These are phyloP conservation scores for Penicillium longicatenatum DNA, from an alignment of 495 filamentous ascomycete genomes.

Conservation along the genomic window DNA sequence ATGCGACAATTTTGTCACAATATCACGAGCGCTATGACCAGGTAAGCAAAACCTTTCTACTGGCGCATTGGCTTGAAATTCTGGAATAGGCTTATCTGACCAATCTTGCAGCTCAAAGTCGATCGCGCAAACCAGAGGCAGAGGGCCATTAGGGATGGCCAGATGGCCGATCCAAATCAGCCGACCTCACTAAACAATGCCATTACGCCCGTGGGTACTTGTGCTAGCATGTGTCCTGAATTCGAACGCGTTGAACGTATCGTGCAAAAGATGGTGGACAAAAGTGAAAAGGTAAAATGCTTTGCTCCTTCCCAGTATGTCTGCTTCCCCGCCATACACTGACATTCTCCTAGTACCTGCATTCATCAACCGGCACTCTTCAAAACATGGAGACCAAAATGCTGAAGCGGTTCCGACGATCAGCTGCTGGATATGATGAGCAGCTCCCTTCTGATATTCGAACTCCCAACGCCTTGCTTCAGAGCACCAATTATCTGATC, in stretches of 20 bases:
- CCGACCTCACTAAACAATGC: constrained; percentile 78
- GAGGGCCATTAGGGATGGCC: constrained; percentile 68
- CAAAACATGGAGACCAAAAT: constrained; percentile 58
- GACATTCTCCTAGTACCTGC: constrained; percentile 33
- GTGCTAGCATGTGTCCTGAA: constrained; percentile 91
- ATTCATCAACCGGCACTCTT: constrained; percentile 37
- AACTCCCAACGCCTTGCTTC: constrained; percentile 70
- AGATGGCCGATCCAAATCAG: constrained; percentile 88
- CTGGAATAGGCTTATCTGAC: constrained; percentile 22
- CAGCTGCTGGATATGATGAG: constrained; percentile 88
- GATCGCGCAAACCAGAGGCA: constrained; percentile 69
- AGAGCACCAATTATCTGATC: constrained; percentile 82
- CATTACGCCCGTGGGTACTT: constrained; percentile 85
- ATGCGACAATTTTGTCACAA: constrained; percentile 24
- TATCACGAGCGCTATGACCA: constrained; percentile 48
- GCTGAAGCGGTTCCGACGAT: constrained; percentile 87
- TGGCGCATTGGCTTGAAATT: neutral
- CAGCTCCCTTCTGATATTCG: constrained; percentile 92
- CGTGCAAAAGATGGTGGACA: constrained; percentile 64
- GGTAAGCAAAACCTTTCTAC: constrained; percentile 26
- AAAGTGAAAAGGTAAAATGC: constrained; percentile 55
- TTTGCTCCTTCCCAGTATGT: neutral
- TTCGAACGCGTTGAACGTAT: constrained; percentile 84
- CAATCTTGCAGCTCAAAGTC: constrained; percentile 54
- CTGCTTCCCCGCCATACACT: constrained; percentile 8